Base-by-base conservation (phyloP, 306 rosid genomes). In the Vachellia pachyceras region DNA sequence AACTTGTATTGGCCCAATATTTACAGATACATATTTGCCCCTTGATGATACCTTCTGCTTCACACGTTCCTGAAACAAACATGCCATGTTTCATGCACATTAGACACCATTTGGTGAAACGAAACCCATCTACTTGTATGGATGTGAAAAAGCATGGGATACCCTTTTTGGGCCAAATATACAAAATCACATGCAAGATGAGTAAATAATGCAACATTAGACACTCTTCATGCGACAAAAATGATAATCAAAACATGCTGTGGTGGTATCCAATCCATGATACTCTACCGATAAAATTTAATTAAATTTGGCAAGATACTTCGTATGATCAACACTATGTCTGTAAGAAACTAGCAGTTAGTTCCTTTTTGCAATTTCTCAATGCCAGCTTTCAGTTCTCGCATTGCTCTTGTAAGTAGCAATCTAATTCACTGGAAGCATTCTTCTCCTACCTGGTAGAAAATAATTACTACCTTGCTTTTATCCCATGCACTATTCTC, bases 1-100 rank as follows among this genome's bases (percentile, higher is more conserved):
- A 79, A 96, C 98, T 86, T 88, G 92, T 79, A 95, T 86, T 7
- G 99, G 99, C 65, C 99, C 98, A 63, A 96, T 93, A 92, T 95
- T 95, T 71, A 95, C 99, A 20, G 99, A 96, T 6, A 93, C 90
- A 78, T 96, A 93, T 87, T 95, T 96, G 58, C 98, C 97, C 82
- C 94, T 83, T 14, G 97, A 78, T 69, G 98, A 96, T 71, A 93
- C 39, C 83, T 96, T 96, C 77, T 88, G 99, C 90, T 81, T 91
- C 86, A 96, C 98, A 40, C 86, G 89, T 68, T 92, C 99, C 98
- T 93, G 91, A 44, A 29, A 77, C 40, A 50, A 77, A 78, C 33
- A n/a, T n/a, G 84, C 60, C 44, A 54, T 7, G 20, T 74, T 79
- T 75, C 11, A 49, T 20, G 60, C 29, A 63, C 13, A 22, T 39